These are phyloP conservation scores for Theileria sp. DNA, from an alignment of 169 alveolate genomes.

Conservation along the genomic window DNA sequence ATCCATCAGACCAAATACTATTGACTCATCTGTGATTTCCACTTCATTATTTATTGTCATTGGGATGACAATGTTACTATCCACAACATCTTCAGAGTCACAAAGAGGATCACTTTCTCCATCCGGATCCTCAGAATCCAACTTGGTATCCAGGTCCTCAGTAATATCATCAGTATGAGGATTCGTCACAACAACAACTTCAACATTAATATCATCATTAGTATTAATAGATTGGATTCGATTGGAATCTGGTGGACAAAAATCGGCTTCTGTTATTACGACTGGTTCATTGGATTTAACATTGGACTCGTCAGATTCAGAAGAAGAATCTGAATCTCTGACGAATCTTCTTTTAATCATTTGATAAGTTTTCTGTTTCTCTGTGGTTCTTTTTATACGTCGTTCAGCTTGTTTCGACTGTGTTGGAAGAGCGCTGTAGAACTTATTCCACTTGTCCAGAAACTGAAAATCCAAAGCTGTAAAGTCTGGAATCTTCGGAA, in stretches of 20 bases:
- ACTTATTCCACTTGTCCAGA: conserved; percentile 34
- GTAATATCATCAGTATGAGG: no score
- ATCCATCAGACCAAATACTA: conserved; percentile 46
- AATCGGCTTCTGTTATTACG: conserved; percentile 16
- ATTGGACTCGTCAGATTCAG: conserved; percentile 25
- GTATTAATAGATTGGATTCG: no score
- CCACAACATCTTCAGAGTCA: background rate
- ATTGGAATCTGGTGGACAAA: background rate
- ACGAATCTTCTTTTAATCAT: conserved; percentile 3
- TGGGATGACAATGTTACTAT: conserved; percentile 17
- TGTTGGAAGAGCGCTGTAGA: conserved; percentile 4
- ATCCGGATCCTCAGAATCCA: background rate
- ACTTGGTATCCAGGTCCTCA: background rate
- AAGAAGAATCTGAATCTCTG: background rate
- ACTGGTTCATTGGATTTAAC: conserved; percentile 11
- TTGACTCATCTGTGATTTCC: conserved; percentile 29
- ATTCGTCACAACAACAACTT: no score
- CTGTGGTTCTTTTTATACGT: background rate
- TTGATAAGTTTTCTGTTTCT: conserved; percentile 4
- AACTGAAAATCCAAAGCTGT: conserved; percentile 7
- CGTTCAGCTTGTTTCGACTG: background rate
- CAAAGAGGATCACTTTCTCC: background rate
- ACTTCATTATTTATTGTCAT: conserved; percentile 36
- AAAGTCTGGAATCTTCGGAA: conserved; percentile 55
- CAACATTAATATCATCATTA: background rate